Base-by-base conservation (phyloP, 2,329 filamentous ascomycete species). In the Talaromyces sp. region DNA sequence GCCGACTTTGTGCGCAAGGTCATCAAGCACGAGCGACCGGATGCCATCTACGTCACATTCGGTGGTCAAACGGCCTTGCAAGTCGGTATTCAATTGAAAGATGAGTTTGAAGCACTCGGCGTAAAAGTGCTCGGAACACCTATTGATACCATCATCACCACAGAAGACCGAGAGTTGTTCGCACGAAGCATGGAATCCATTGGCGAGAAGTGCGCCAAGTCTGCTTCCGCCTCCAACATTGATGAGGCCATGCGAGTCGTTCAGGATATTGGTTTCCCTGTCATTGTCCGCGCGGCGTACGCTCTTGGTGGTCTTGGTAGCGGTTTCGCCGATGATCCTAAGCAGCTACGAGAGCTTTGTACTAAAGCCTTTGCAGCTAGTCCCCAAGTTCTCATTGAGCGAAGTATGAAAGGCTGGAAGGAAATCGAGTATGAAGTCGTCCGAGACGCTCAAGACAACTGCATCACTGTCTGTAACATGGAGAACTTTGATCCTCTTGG, bases 391-490 rank as follows among this genome's bases (percentile, higher is more conserved):
- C 86, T 99, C 63, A 96, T 99, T 72, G 95, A 99, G 83, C 89
- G 91, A 78, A 96, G 92, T 82, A 98, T 99, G 94, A 98, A 98
- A 83, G 95, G 95, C 66, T 99, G 95, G 95, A 99, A 99, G 80
- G 95, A 99, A 80, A 96, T 98, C 68, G 95, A 99, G 79, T 99
- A 98, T 75, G 95, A 99, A 79, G 95, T 98, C 68, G 95, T 99
- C 47, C 90, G 95, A 73, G 95, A 98, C 82, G 90, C 89, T 65
- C 89, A 92, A 72, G 93, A 99, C 82, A 98, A 98, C 85, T 99
- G 95, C 78, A 98, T 99, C 77, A 99, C 95, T 7, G 95, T 99
- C 68, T 99, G 95, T 80, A 99, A 99, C 83, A 98, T 99, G 95
- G 95, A 99, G 83, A 99, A 99, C 82, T 99, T 99, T 74, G 95